phyloP scores from a whole-genome alignment of 2,329 filamentous ascomycete genomes.

The Trichophyton mentagrophytes region DNA sequence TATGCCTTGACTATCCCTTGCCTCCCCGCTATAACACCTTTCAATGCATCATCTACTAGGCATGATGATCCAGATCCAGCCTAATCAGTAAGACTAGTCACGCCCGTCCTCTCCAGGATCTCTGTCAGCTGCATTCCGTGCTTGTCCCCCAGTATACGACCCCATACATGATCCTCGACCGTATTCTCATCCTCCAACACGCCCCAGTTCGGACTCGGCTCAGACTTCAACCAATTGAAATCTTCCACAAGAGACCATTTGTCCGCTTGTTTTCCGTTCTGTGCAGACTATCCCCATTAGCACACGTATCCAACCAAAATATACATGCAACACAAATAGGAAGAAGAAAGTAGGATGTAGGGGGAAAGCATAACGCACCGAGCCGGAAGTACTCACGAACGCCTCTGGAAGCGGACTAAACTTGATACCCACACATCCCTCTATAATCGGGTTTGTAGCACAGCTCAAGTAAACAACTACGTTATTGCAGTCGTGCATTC shows the following conservation, averaged over 20 bases:
- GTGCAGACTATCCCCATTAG: constrained; percentile 3
- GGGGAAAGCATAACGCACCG: neutral
- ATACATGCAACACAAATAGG: no score
- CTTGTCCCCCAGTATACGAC: constrained; percentile 50
- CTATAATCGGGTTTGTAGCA: constrained; percentile 78
- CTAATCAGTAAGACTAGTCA: constrained; percentile 10
- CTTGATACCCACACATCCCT: constrained; percentile 65
- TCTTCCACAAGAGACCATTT: constrained; percentile 81
- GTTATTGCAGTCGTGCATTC: constrained; percentile 75
- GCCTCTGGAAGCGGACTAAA: constrained; percentile 62
- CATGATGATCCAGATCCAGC: neutral
- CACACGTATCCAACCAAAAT: neutral
- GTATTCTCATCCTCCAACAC: constrained; percentile 50
- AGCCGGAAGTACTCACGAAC: constrained; percentile 46
- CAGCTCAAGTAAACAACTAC: constrained; percentile 77
- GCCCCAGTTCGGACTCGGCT: constrained; percentile 78
- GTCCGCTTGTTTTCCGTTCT: constrained; percentile 3
- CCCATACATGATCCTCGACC: constrained; percentile 55
- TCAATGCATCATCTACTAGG: no score
- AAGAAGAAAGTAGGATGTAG: no score
- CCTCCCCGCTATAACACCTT: no score
- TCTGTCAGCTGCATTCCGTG: constrained; percentile 51
- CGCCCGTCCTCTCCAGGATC: constrained; percentile 40
- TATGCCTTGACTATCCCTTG: no score
- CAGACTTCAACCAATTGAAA: constrained; percentile 90